These are phyloP conservation scores for Suillus subluteus DNA, from an alignment of 768 basidiomycete genomes.

Conservation along the genomic window DNA sequence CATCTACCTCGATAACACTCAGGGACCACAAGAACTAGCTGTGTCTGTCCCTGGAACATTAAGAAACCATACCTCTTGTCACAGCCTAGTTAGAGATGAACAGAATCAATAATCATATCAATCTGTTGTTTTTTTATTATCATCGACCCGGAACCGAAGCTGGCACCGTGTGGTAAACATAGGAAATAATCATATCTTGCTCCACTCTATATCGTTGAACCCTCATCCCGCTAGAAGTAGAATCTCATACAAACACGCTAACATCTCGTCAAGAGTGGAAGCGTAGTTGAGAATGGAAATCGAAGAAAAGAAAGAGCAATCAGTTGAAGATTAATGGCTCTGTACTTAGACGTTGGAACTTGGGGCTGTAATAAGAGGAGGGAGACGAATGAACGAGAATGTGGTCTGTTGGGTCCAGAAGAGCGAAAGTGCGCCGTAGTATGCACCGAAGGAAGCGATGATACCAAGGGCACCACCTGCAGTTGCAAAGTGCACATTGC, in stretches of 20 bases:
- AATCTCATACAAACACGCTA: no score
- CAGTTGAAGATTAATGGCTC: background rate
- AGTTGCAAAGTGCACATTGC: constrained; percentile 27
- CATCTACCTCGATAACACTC: background rate
- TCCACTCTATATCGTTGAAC: background rate
- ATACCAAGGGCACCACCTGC: constrained; percentile 31
- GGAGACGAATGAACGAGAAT: constrained; percentile 29
- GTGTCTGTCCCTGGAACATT: background rate
- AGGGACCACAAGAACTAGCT: no score
- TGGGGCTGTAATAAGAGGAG: constrained; percentile 23
- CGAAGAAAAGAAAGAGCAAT: background rate
- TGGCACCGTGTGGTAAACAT: background rate
- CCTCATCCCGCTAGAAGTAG: background rate
- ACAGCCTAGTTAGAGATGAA: background rate
- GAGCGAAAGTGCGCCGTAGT: constrained; percentile 29
- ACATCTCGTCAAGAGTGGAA: background rate
- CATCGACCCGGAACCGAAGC: background rate
- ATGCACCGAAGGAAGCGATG: constrained; percentile 32
- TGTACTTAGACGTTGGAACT: constrained; percentile 15
- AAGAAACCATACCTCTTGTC: background rate
- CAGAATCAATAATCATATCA: background rate
- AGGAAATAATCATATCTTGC: background rate
- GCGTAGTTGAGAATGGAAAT: background rate
- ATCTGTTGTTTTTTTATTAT: background rate
- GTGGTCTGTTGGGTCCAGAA: constrained; percentile 36